These are phyloP conservation scores for Geranium rotundifolium DNA, from an alignment of 345 rosid genomes.

Conservation along the genomic window DNA sequence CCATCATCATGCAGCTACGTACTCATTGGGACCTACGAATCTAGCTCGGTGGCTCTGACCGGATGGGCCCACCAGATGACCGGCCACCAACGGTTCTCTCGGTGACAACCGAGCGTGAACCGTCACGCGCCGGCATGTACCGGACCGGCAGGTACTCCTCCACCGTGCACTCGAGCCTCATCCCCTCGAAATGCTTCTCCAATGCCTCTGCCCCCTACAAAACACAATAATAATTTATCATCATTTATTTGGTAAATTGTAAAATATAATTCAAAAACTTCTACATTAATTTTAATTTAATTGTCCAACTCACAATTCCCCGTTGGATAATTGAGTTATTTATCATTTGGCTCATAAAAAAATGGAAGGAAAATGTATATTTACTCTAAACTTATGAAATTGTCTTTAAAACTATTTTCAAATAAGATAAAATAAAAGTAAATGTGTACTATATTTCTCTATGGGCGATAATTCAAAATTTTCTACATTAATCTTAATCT, in stretches of 20 bases:
- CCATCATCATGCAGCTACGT: constrained; percentile 3
- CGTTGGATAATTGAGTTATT: too few species aligned
- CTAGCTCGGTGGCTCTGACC: too few species aligned
- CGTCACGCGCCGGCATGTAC: constrained; percentile 39
- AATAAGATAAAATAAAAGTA: too few species aligned
- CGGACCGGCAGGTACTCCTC: constrained; percentile 36
- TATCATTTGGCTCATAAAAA: too few species aligned
- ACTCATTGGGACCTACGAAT: background rate
- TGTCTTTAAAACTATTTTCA: too few species aligned
- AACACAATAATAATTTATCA: background rate
- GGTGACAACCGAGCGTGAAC: constrained; percentile 18
- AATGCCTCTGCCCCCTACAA: constrained; percentile 41
- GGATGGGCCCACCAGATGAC: background rate
- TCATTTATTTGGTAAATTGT: background rate
- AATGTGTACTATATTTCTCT: too few species aligned
- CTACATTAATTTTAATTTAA: too few species aligned
- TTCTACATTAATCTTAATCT: too few species aligned
- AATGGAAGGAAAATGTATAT: too few species aligned
- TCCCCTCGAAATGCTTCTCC: constrained; percentile 28
- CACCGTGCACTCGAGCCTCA: constrained; percentile 24
- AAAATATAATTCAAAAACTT: background rate
- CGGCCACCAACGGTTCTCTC: constrained; percentile 22
- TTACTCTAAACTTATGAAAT: too few species aligned
- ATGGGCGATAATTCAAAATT: too few species aligned
- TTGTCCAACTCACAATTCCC: too few species aligned